These are phyloP conservation scores for Citrus reticulata DNA, from an alignment of 345 rosid species.

Conservation along the genomic window DNA sequence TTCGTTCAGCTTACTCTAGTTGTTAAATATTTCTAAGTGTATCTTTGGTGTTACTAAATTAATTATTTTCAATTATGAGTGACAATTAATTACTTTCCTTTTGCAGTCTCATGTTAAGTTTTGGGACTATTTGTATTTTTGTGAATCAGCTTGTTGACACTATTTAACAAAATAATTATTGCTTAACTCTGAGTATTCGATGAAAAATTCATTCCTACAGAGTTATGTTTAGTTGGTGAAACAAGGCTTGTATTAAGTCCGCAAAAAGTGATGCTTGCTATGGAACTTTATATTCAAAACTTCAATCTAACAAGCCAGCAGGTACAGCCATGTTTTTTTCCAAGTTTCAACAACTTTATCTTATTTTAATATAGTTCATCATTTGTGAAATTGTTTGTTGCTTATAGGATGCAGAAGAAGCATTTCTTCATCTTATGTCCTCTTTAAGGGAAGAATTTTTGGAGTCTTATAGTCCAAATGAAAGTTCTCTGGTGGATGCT, in stretches of 20 bases:
- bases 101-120: not conserved
- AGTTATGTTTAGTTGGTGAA: conserved; percentile 34
- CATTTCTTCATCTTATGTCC: conserved; percentile 72
- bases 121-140: not conserved
- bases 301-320: conserved; percentile 80
- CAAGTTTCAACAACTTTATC: not conserved
- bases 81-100: not conserved
- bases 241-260: conserved; percentile 53
- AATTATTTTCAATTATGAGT: not conserved
- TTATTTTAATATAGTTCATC: not conserved
- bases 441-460: conserved; percentile 74
- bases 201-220: conserved; percentile 28
- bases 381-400: conserved; percentile 13
- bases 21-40: not conserved
- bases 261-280: conserved; percentile 62
- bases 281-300: conserved; percentile 49
- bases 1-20: not conserved
- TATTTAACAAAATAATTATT: not conserved
- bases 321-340: conserved; percentile 34
- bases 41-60: not conserved
- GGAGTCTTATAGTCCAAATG: conserved; percentile 44
- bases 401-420: conserved; percentile 87
- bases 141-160: not conserved
- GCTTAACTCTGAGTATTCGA: not conserved
- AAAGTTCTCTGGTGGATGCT: conserved; percentile 41